phyloP scores from a whole-genome alignment of 129 eudicot genomes.

The Rutidosis leptorrhynchoides region DNA sequence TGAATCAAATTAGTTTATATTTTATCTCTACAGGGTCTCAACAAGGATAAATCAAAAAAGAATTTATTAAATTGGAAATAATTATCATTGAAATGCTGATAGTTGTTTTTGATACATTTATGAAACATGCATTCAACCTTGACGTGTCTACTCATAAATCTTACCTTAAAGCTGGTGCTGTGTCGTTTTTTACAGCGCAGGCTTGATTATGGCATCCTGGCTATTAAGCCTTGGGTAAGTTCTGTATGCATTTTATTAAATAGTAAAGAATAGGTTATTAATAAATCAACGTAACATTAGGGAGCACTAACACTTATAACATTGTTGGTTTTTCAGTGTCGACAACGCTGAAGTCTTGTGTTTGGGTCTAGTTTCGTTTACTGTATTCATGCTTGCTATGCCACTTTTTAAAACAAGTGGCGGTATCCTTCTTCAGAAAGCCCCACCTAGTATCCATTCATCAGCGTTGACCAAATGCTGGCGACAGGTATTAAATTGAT shows the following conservation, averaged over 20 bases:
- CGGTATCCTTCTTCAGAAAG: constrained; percentile 79
- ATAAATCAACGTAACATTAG: not conserved
- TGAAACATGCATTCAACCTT: not conserved
- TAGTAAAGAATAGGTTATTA: too few relatives aligned
- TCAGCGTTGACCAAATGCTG: constrained; percentile 86
- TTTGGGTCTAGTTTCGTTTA: constrained; percentile 85
- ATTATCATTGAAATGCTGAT: too few relatives aligned
- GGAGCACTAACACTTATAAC: not conserved
- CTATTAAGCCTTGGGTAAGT: constrained; percentile 80
- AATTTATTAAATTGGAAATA: too few relatives aligned
- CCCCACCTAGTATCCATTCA: constrained; percentile 72
- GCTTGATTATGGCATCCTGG: constrained; percentile 94
- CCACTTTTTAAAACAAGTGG: constrained; percentile 86
- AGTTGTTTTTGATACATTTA: too few relatives aligned
- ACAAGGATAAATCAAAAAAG: too few relatives aligned
- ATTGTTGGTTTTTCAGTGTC: constrained; percentile 47
- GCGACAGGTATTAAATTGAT: constrained; percentile 64
- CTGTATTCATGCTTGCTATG: constrained; percentile 86
- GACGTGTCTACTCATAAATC: constrained; percentile 14
- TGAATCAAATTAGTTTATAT: too few relatives aligned
- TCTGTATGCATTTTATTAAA: not conserved
- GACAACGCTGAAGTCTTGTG: constrained; percentile 96
- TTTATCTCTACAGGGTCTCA: too few relatives aligned
- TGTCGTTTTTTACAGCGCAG: constrained; percentile 74
- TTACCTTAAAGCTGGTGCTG: constrained; percentile 21